Base-by-base conservation (phyloP, 441 rosid species). In the Gossypium trilobum region DNA sequence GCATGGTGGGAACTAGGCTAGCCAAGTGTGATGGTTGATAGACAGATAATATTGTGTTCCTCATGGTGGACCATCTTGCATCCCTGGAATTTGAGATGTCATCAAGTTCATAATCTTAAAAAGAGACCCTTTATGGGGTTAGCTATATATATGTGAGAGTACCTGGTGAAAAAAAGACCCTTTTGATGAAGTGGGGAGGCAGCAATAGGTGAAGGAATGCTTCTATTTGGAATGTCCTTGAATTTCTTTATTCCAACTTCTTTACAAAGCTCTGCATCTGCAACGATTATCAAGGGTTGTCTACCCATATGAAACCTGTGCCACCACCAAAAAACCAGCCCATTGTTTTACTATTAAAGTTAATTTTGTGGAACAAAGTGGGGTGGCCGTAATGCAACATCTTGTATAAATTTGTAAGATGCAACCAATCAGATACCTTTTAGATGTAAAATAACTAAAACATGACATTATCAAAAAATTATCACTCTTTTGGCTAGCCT, bases 221-320 rank as follows among this genome's bases (percentile, higher is more conserved):
- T 94, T 80, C 97, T 87, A 73, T 94, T 94, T 31, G 91, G 83
- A 50, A 90, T 73, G 77, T 89, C 87, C 76, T 94, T 91, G 79
- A 94, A 94, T 75, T 94, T 94, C 82, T 83, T 94, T 17, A 91
- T 91, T 19, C 97, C 97, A 72, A 88, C 95, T 87, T 90, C 92
- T 85, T 81, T 89, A 75, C 95, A 94, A 10, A 94, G 88, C 81
- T 89, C 95, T 67, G 97, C 81, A 73, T 89, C 95, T 56, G 97
- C 97, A 22, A 91, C 73, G 13, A 93, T 89, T 73, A 93, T 85
- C 67, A 93, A 77, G 23, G 98, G 96, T 44, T 93, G 98, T 57
- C 98, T 90, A 19, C 97, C 98, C 98, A 93, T 88, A 75, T 93
- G 98, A 84, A 93, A 93, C 87, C 98, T 93, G 87, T 54, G 42